Conservation (phyloP, 345 rosid genomes). For the Syzygium oleosum region DNA sequence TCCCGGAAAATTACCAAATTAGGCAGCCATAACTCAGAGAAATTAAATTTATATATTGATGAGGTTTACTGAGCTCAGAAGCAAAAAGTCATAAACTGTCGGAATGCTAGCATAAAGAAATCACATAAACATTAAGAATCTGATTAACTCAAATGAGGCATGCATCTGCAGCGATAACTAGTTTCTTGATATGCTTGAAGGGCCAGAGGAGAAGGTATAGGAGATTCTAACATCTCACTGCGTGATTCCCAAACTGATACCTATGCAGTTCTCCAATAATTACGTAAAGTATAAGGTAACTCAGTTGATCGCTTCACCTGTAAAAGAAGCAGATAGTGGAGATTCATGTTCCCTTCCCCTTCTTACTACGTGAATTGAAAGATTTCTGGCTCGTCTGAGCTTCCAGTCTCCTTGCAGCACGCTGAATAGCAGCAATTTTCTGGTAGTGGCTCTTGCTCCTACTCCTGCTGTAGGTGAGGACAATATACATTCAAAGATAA, state of each 20-base stretch:
- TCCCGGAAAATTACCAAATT: background rate
- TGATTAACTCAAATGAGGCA: background rate
- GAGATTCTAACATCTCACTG: background rate
- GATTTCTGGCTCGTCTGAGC: conserved; percentile 27
- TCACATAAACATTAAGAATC: background rate
- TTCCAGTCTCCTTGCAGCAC: conserved; percentile 51
- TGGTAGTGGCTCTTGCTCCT: conserved; percentile 41
- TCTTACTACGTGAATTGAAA: conserved; percentile 25
- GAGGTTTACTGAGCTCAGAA: background rate
- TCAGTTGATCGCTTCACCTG: background rate
- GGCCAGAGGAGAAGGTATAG: background rate
- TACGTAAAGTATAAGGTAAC: background rate
- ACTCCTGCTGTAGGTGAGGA: conserved; percentile 32
- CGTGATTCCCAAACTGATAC: background rate
- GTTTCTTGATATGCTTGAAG: background rate
- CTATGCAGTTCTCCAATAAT: background rate
- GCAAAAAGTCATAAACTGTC: background rate
- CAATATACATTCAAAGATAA: background rate
- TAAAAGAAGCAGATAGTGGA: background rate
- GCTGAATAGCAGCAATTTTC: conserved; percentile 49
- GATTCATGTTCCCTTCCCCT: conserved; percentile 29
- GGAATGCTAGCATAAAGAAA: background rate
- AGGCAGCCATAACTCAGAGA: background rate
- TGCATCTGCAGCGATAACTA: background rate
- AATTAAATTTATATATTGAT: background rate